Conservation (phyloP, 2,329 filamentous ascomycete species). For the Dendrostoma leiphaemia region DNA sequence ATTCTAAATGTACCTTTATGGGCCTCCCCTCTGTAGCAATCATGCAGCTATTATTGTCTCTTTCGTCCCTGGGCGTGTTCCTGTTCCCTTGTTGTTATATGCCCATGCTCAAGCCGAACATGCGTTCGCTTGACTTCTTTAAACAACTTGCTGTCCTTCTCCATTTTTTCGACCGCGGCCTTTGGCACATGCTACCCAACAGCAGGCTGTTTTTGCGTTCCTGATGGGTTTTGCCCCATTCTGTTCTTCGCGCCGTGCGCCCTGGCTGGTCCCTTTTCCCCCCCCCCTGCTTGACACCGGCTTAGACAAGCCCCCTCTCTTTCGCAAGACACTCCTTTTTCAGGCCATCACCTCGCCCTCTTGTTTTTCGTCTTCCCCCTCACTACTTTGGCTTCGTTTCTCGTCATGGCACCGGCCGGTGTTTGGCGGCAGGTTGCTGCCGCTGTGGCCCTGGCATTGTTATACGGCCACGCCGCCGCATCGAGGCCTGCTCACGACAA, state of each 20-base stretch:
- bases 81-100: background rate
- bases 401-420: background rate
- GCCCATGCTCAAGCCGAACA: background rate
- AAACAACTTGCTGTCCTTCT: slow-evolving; percentile 3
- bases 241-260: background rate
- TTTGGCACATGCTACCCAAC: background rate
- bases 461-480: slow-evolving; percentile 23
- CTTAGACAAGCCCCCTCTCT: background rate
- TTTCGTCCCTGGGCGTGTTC: background rate
- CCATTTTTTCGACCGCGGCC: background rate
- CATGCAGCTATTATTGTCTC: slow-evolving; percentile 2
- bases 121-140: background rate
- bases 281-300: background rate
- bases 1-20: no score
- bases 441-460: slow-evolving; percentile 1
- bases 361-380: background rate
- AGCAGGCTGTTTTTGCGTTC: slow-evolving; percentile 5
- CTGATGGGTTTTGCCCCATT: background rate
- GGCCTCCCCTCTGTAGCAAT: background rate
- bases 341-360: background rate
- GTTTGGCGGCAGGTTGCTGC: slow-evolving; percentile 2
- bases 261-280: background rate
- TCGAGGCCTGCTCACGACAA: slow-evolving; percentile 21
- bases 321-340: background rate
- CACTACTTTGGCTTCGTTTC: background rate